Conservation (phyloP, 352 stramenopile genomes). For the Nothophytophthora sp. region DNA sequence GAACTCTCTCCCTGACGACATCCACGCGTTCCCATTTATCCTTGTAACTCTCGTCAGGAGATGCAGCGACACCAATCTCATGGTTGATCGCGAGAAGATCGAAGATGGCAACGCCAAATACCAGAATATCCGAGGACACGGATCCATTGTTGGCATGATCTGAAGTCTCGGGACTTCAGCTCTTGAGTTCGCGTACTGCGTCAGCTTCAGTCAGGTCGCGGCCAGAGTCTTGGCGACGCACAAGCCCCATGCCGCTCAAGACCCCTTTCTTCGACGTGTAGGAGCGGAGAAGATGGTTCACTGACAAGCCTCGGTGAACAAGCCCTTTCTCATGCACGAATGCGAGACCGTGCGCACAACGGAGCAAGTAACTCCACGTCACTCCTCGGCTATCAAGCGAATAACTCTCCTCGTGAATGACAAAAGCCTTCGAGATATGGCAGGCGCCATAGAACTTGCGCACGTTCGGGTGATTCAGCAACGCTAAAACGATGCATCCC, state of each 20-base stretch:
- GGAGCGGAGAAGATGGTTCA: not conserved
- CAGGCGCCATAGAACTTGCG: slow-evolving; percentile 20
- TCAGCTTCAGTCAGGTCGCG: not conserved
- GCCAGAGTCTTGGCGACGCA: not conserved
- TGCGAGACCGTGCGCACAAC: not conserved
- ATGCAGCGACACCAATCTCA: too few relatives aligned
- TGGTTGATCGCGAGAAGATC: too few relatives aligned
- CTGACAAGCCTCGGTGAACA: not conserved
- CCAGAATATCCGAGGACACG: too few relatives aligned
- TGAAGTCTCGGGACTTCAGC: too few relatives aligned
- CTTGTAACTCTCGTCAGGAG: too few relatives aligned
- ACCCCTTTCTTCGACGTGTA: not conserved
- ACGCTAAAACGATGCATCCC: slow-evolving; percentile 5
- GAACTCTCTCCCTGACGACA: too few relatives aligned
- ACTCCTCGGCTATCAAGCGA: not conserved
- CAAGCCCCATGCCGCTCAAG: not conserved
- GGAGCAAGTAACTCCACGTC: not conserved
- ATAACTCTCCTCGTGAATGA: not conserved
- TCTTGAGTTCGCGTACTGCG: not conserved
- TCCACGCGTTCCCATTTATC: too few relatives aligned
- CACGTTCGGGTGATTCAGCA: slow-evolving; percentile 19
- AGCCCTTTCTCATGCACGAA: slow-evolving; percentile 1
- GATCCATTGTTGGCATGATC: too few relatives aligned
- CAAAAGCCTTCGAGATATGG: slow-evolving; percentile 13
- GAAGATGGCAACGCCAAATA: too few relatives aligned